Percentiles rank a stretch among this genome's conserved stretches.
Evolutionary conservation across 2,329 filamentous ascomycete species (phyloP).

Genomic region (Arthrobotrys pseudoclavata): DNA sequence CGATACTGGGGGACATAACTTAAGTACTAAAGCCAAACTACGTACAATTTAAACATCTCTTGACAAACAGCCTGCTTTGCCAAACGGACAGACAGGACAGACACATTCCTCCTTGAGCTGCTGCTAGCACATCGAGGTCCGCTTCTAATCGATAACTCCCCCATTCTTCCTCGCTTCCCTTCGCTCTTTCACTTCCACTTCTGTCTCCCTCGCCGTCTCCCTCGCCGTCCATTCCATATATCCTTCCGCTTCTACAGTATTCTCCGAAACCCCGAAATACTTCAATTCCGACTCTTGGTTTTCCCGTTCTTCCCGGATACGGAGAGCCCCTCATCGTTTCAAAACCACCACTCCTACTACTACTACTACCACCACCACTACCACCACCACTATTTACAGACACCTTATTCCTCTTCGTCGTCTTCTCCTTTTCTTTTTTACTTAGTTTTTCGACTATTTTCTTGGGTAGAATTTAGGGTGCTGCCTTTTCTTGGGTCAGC

Average conservation of each 20-base stretch:
- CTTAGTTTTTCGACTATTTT: slow-evolving; percentile 16
- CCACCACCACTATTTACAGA: neutral
- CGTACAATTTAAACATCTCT: neutral
- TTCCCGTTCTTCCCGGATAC: slow-evolving; percentile 25
- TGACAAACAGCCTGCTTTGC: neutral
- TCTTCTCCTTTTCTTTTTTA: slow-evolving; percentile 3
- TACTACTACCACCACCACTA: neutral
- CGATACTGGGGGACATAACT: neutral
- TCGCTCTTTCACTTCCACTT: neutral
- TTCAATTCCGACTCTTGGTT: neutral
- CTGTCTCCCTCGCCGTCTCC: slow-evolving; percentile 2
- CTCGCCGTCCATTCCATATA: neutral
- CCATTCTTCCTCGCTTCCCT: slow-evolving; percentile 19
- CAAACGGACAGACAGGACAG: neutral
- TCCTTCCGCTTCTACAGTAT: slow-evolving; percentile 1
- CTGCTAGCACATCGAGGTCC: slow-evolving; percentile 5
- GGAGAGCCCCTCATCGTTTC: slow-evolving; percentile 44
- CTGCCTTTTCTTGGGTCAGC: slow-evolving; percentile 55
- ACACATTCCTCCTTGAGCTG: neutral
- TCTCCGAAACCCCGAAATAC: slow-evolving; percentile 19
- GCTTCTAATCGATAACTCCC: slow-evolving; percentile 14
- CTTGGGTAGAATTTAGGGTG: slow-evolving; percentile 53
- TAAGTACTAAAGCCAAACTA: neutral
- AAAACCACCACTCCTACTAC: neutral
- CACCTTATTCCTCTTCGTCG: neutral